phyloP scores from a whole-genome alignment of 768 basidiomycete genomes.

The Postia placenta region DNA sequence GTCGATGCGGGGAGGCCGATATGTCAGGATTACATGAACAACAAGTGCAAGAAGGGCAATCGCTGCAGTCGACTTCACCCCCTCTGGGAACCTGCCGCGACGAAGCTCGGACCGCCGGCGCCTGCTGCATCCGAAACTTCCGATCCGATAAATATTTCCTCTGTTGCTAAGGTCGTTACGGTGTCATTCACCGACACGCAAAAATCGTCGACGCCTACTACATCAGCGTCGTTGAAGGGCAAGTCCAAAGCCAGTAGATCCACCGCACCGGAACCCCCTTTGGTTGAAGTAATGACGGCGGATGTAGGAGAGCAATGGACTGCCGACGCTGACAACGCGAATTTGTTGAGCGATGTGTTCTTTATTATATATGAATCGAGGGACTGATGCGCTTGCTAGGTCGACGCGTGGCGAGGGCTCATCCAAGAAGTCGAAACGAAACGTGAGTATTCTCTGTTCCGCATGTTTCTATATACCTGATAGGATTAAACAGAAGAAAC shows the following conservation, averaged over 20 bases:
- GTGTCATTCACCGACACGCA: neutral
- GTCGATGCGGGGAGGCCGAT: too few relatives aligned
- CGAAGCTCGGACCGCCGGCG: too few relatives aligned
- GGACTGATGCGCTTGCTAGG: neutral
- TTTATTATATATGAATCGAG: neutral
- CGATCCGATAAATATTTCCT: too few relatives aligned
- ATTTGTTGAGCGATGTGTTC: neutral
- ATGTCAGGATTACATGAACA: too few relatives aligned
- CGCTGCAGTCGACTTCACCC: too few relatives aligned
- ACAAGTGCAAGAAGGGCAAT: too few relatives aligned
- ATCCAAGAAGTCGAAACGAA: neutral
- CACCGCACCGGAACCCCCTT: neutral
- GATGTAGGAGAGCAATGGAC: too few relatives aligned
- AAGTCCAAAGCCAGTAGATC: neutral
- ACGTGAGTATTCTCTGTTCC: neutral
- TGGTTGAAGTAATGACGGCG: too few relatives aligned
- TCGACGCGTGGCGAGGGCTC: neutral
- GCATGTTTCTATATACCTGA: neutral
- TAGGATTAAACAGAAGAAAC: neutral
- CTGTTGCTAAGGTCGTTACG: neutral
- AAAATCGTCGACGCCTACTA: neutral
- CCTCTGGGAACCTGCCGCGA: too few relatives aligned
- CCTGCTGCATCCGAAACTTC: too few relatives aligned
- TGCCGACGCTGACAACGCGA: too few relatives aligned
- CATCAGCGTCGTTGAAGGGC: neutral